These are phyloP conservation scores for Colletotrichum tropicicola DNA, from an alignment of 2,329 filamentous ascomycete genomes.

Conservation along the genomic window DNA sequence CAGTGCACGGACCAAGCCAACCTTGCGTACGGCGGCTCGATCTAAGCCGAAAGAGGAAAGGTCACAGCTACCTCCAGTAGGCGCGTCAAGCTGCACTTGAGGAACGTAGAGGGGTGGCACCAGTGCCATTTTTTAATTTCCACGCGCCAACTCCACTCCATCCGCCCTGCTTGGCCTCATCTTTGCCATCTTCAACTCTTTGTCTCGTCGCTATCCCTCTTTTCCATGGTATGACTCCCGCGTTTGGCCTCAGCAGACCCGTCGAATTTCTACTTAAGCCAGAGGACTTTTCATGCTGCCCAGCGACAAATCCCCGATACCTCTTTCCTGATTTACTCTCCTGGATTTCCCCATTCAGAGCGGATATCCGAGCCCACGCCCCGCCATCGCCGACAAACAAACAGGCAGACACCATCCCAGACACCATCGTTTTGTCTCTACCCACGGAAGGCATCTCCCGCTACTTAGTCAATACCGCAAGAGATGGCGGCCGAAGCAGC, in stretches of 20 bases:
- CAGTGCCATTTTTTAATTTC: conserved; percentile 22
- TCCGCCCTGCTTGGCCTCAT: background rate
- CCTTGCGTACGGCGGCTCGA: conserved; percentile 14
- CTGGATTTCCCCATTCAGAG: background rate
- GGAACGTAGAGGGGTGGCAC: conserved; percentile 24
- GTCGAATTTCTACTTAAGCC: background rate
- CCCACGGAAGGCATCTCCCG: too few species aligned
- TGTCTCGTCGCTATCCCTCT: background rate
- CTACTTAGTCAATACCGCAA: background rate
- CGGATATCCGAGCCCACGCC: conserved; percentile 6
- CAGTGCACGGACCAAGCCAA: conserved; percentile 31
- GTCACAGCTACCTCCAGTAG: background rate
- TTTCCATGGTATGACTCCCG: background rate
- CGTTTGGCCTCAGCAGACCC: background rate
- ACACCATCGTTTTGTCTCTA: background rate
- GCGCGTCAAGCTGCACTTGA: conserved; percentile 18
- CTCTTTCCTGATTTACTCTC: background rate
- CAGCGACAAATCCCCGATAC: background rate
- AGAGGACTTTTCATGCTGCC: background rate
- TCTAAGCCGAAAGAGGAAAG: conserved; percentile 10
- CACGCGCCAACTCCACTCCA: conserved; percentile 26
- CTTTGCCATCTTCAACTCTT: conserved; percentile 4
- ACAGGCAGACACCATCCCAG: background rate
- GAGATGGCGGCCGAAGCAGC: conserved; percentile 24
- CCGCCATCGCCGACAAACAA: background rate